phyloP scores from a whole-genome alignment of 1,284 basidiomycete genomes.

The Ganoderma boninense region DNA sequence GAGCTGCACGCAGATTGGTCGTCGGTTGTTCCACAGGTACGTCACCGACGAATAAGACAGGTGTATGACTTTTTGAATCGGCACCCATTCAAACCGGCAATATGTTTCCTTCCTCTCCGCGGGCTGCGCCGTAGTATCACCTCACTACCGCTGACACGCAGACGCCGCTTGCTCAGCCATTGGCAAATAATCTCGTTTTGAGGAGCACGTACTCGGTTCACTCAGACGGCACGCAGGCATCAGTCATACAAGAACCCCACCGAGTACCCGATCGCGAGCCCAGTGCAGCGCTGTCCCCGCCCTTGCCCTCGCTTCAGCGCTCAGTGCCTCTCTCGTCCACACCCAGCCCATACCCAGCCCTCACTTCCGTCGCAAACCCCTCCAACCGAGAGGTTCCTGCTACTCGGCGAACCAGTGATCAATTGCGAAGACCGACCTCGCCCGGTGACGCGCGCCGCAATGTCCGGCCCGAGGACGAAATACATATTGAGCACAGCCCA shows the following conservation, averaged over 20 bases:
- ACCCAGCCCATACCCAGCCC: neutral
- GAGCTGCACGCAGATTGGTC: neutral
- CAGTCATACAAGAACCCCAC: neutral
- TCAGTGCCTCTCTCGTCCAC: neutral
- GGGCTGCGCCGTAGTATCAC: slow-evolving; percentile 3
- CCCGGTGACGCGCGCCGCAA: neutral
- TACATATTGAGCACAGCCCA: neutral
- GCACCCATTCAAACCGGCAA: neutral
- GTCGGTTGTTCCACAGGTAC: neutral
- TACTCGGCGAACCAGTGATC: neutral
- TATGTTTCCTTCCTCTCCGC: neutral
- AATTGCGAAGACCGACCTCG: neutral
- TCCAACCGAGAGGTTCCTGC: neutral
- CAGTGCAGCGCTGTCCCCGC: neutral
- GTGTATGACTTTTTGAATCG: neutral
- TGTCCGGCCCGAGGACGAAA: neutral
- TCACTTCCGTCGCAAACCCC: neutral
- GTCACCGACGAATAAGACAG: neutral
- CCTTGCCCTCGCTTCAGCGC: neutral
- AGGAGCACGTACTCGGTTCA: neutral
- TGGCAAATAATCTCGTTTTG: neutral
- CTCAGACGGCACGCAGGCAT: neutral
- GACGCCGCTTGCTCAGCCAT: neutral
- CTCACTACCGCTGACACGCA: slow-evolving; percentile 4
- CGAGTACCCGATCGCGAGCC: neutral